Conservation (phyloP, 179 eudicot genomes). For the Actinidia arguta region DNA sequence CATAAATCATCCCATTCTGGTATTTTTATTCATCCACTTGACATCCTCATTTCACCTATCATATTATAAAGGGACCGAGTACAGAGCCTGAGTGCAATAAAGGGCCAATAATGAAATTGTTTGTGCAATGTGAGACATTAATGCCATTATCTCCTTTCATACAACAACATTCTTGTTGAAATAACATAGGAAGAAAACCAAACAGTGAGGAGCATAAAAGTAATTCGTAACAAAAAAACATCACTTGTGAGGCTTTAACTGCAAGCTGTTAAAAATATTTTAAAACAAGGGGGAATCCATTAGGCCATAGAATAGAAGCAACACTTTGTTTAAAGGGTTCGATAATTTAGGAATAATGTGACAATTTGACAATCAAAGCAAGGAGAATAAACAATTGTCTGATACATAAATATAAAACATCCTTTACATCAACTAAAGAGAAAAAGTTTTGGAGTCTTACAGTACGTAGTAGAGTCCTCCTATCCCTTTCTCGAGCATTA, state of each 20-base stretch:
- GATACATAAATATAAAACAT: not conserved
- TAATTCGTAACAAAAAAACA: not conserved
- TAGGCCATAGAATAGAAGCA: not conserved
- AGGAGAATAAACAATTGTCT: not conserved
- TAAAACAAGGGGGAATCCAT: not conserved
- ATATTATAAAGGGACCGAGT: not conserved
- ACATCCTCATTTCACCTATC: not conserved
- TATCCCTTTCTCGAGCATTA: slow-evolving; percentile 64
- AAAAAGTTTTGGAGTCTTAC: slow-evolving; percentile 32
- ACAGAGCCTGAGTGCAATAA: not conserved
- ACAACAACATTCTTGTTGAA: not conserved
- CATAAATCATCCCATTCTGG: not conserved
- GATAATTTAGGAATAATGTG: not conserved
- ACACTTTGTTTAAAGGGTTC: not conserved
- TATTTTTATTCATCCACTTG: not conserved
- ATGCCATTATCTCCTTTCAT: not conserved
- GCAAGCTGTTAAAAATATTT: not conserved
- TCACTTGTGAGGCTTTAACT: not conserved
- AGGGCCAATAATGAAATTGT: not conserved
- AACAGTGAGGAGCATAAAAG: not conserved
- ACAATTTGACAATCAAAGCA: not conserved
- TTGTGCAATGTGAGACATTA: too few relatives aligned
- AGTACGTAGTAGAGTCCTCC: slow-evolving; percentile 49
- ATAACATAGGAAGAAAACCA: not conserved
- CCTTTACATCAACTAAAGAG: not conserved